phyloP scores from a whole-genome alignment of 306 rosid species.

The Dryas octopetala region DNA sequence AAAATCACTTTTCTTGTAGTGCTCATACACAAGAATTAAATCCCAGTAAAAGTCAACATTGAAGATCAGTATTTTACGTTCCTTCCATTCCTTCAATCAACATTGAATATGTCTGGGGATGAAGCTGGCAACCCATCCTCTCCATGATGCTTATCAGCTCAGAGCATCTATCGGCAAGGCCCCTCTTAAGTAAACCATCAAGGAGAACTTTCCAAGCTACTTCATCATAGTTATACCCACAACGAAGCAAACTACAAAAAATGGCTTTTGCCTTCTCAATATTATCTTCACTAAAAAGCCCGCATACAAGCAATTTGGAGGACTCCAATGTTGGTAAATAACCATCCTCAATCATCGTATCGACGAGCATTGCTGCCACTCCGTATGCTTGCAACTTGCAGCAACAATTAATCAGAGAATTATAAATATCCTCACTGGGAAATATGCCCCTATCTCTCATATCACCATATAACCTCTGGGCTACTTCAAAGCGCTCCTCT shows the following conservation, averaged over 20 bases:
- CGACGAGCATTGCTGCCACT: constrained; percentile 57
- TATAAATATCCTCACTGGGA: constrained; percentile 54
- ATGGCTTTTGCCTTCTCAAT: constrained; percentile 58
- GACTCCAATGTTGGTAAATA: constrained; percentile 69
- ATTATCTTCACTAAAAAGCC: constrained; percentile 53
- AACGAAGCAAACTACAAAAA: constrained; percentile 47
- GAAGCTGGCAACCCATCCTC: constrained; percentile 61
- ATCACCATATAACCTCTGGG: constrained; percentile 49
- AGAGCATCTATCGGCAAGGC: constrained; percentile 58
- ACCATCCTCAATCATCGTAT: constrained; percentile 56
- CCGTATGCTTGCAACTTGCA: constrained; percentile 55
- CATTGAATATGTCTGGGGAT: constrained; percentile 68
- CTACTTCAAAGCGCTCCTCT: constrained; percentile 41
- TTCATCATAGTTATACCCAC: constrained; percentile 70
- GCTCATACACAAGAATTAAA: background rate
- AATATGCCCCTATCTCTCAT: constrained; percentile 56
- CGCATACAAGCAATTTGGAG: constrained; percentile 66
- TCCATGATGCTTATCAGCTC: constrained; percentile 61
- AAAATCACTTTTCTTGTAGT: background rate
- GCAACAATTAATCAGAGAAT: constrained; percentile 59
- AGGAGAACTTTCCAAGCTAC: constrained; percentile 83
- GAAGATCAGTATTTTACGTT: constrained; percentile 17
- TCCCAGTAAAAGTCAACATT: background rate
- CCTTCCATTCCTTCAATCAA: constrained; percentile 54
- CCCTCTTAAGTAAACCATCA: constrained; percentile 68